phyloP scores from a whole-genome alignment of 2,329 filamentous ascomycete genomes.

The Alternaria arbusti region DNA sequence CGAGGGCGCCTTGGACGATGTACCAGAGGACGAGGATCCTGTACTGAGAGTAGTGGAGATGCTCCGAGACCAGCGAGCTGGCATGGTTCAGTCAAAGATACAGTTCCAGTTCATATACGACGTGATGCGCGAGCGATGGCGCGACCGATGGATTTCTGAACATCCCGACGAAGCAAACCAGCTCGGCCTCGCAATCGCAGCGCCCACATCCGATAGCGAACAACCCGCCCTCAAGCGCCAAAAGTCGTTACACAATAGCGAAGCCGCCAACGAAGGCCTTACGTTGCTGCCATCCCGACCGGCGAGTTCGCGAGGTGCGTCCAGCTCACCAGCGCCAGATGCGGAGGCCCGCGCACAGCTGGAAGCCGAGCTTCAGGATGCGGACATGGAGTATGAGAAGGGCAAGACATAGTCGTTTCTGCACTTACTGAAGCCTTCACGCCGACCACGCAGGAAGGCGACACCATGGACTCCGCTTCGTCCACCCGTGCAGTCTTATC shows the following conservation, averaged over 20 bases:
- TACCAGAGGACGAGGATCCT: constrained; percentile 65
- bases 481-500: not conserved
- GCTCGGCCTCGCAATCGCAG: constrained; percentile 24
- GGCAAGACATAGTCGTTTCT: constrained; percentile 31
- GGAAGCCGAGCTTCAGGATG: constrained; percentile 41
- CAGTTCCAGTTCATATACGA: constrained; percentile 92
- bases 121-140: constrained; percentile 77
- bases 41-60: constrained; percentile 80
- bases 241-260: constrained; percentile 28
- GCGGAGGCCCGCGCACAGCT: constrained; percentile 36
- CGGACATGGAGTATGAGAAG: constrained; percentile 36
- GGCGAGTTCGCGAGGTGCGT: constrained; percentile 3
- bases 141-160: constrained; percentile 55
- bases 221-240: constrained; percentile 38
- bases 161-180: constrained; percentile 38
- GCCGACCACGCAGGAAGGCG: not conserved
- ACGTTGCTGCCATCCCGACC: constrained; percentile 1
- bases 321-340: constrained; percentile 17
- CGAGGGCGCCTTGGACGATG: constrained; percentile 67
- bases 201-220: constrained; percentile 16
- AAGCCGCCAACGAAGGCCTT: not conserved
- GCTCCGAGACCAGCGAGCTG: constrained; percentile 84
- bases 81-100: constrained; percentile 90
- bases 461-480: not conserved
- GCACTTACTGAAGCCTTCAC: not conserved